Base-by-base conservation (phyloP, 192 early-diverging fungal species). In the Coemansia sp. region DNA sequence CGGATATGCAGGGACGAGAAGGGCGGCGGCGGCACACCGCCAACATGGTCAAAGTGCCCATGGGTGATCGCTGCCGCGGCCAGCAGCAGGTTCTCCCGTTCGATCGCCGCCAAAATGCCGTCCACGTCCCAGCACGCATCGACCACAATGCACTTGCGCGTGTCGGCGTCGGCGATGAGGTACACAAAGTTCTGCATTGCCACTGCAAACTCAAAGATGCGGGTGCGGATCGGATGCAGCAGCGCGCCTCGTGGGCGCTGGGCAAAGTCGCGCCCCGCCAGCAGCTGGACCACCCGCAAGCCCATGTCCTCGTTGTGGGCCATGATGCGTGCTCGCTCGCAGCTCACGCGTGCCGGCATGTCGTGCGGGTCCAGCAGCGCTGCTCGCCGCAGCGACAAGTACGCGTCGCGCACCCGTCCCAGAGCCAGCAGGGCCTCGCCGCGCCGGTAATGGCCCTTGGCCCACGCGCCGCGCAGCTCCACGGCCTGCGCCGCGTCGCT, bases 101-200 rank as follows among this genome's bases (percentile, higher is more conserved):
- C 69, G 7, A 88, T 53, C 38, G 79, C 81, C 15, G 76, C 80
- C 36, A 88, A 21, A 34, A 95, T 87, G 3, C 88, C 91, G 63
- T 93, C 90, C 28, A 94, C 78, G 64, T 95, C 94, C 94, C 93
- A 95, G 77, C 92, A 95, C 80, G 91, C 86, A 63, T 97, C 94
- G 14, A 97, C 82, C 8, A 95, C 82, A 2, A 93, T 60, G 57
- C 88, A 91, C 53, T 90, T 80, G 48, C 80, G 80, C 46, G 80
- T 82, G 11, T 80, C 72, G 21, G 59, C 59, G 62, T 94, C 89
- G 23, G 72, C 90, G 10, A 95, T 72, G 17, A 93, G 52, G 67
- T 96, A 93, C 15, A 93, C 81, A 54, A 86, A 91, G 71, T 96
- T 96, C 41, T 80, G 81, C 91, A 96, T 92, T 17, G 85, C 80